phyloP scores from a whole-genome alignment of 2,329 filamentous ascomycete species.

The Fusarium globosum region DNA sequence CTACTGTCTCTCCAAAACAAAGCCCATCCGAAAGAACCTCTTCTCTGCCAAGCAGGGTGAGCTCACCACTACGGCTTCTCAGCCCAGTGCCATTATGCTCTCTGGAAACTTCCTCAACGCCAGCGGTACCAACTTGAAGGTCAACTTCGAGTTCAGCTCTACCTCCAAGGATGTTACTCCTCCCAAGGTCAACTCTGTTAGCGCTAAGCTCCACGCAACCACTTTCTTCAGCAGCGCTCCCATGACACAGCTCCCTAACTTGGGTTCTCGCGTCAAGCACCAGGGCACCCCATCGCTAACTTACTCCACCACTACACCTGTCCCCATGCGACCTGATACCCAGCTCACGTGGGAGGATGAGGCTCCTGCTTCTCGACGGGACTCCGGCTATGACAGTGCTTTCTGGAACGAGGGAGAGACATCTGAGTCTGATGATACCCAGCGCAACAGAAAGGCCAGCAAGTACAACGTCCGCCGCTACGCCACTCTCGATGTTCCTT shows the following conservation, averaged over 20 bases:
- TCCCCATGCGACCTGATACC: conserved; percentile 53
- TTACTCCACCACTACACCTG: conserved; percentile 58
- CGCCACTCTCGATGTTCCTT: conserved; percentile 59
- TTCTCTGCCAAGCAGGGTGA: conserved; percentile 63
- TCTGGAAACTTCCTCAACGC: conserved; percentile 60
- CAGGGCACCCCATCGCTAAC: conserved; percentile 55
- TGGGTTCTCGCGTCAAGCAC: conserved; percentile 57
- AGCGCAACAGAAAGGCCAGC: conserved; percentile 43
- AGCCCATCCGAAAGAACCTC: conserved; percentile 64
- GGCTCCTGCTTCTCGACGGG: conserved; percentile 53
- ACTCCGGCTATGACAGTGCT: conserved; percentile 64
- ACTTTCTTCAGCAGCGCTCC: conserved; percentile 64
- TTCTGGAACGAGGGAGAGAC: conserved; percentile 51
- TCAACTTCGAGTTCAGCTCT: conserved; percentile 62
- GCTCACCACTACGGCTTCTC: conserved; percentile 57
- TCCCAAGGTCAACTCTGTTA: conserved; percentile 61
- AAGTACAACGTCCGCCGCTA: conserved; percentile 54
- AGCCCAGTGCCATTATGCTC: conserved; percentile 62
- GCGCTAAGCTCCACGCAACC: conserved; percentile 62
- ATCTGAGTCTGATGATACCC: conserved; percentile 48
- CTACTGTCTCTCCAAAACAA: conserved; percentile 63
- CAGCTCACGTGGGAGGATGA: conserved; percentile 57
- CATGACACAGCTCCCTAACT: conserved; percentile 61
- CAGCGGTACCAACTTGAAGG: conserved; percentile 54
- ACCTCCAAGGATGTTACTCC: conserved; percentile 55